Evolutionary conservation across 139 green algal species (phyloP), one percentile per base, ranked within the genome.

Genomic region (Nannochloris sp.): DNA sequence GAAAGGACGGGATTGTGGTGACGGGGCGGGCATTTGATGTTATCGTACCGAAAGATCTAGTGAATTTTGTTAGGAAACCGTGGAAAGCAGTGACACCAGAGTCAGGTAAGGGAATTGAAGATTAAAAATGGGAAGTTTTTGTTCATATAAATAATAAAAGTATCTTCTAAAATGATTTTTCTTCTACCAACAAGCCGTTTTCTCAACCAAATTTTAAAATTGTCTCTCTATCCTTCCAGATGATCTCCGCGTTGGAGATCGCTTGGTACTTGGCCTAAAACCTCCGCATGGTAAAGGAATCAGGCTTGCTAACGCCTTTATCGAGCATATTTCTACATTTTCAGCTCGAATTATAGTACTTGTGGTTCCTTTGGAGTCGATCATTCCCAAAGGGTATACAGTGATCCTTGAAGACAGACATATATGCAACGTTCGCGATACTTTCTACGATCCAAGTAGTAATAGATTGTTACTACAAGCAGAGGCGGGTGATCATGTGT

Each of bases 11-110:
- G 5, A 29, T 62, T n/a, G 39, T 61, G 54, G 61, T 83, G 15
- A 38, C 24, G 4, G 77, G 75, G n/a, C 60, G 38, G 0, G 35
- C 79, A 2, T 89, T 75, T 46, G 82, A 89, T 75, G 81, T 89
- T 65, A 80, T 89, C 51, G 67, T 65, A 8, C 51, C 82, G 30
- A 68, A 51, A 32, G 55, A 84, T 32, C 14, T 54, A 7, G 67
- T 75, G 23, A 68, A 80, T 56, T 84, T 81, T 34, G 46, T 64
- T 37, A 66, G 64, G 24, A 53, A 60, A 36, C 75, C 37, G 34
- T 86, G 79, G 79, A 76, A 84, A 32, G 72, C 74, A 12, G 54
- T 57, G 13, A 29, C 35, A 1, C 51, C 32, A 35, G 47, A 66
- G n/a, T n/a, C n/a, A n/a, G n/a, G n/a, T n/a, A n/a, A n/a, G n/a